These are phyloP conservation scores for Cystoisospora suis DNA, from an alignment of 169 alveolate genomes.

Conservation along the genomic window DNA sequence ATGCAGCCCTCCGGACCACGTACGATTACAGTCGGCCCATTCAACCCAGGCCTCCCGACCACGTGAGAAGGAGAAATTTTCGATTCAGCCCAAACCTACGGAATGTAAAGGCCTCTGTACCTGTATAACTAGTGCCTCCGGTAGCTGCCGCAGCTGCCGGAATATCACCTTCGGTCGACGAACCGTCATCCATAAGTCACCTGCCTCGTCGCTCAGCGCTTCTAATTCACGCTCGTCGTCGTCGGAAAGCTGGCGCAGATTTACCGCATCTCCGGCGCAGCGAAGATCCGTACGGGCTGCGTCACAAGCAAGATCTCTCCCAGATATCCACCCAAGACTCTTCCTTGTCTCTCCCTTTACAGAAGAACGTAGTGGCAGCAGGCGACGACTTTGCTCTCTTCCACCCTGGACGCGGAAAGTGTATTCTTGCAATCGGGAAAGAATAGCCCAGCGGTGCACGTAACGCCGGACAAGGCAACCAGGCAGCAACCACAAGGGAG, in stretches of 20 bases:
- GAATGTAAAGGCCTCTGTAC: not conserved
- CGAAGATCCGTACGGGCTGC: too few relatives aligned
- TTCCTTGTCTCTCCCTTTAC: too few relatives aligned
- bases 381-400: too few relatives aligned
- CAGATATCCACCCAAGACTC: not conserved
- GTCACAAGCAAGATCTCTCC: too few relatives aligned
- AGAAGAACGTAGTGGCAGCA: too few relatives aligned
- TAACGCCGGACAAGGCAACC: not conserved
- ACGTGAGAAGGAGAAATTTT: not conserved
- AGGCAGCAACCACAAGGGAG: not conserved
- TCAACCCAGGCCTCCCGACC: not conserved
- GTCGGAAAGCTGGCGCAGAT: too few relatives aligned
- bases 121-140: slow-evolving; percentile 2
- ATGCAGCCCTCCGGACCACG: not conserved
- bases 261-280: too few relatives aligned
- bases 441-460: not conserved
- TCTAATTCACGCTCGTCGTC: not conserved
- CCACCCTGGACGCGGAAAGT: not conserved
- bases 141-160: not conserved
- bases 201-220: not conserved
- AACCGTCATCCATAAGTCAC: not conserved
- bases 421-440: not conserved
- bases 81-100: not conserved
- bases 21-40: not conserved
- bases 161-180: slow-evolving; percentile 9